Evolutionary conservation across 495 filamentous ascomycete genomes (phyloP), one percentile per base, ranked within the genome.

Genomic region (Tricharina praecox): DNA sequence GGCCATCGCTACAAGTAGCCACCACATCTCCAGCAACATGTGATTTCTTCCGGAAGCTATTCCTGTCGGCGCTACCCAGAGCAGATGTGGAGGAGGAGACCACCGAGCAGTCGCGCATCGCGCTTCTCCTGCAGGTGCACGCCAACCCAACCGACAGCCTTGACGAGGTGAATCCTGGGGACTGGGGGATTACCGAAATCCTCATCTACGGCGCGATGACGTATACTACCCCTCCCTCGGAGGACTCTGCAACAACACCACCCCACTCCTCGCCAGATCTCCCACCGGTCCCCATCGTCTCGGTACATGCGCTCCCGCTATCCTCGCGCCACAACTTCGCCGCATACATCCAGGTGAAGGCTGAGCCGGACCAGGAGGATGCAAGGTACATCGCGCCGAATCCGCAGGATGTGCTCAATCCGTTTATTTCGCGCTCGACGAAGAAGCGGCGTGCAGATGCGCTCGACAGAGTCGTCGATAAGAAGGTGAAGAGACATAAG

Each of bases 341-440:
- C 23, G 25, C 50, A 2, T 40, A 58, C 35, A 41, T 58, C 23
- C 44, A 54, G 9, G 23, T 41, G 2, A 21, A 43, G 23, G 21
- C 9, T 2, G 40, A 43, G 11, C 40, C 50, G 9, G 53, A 48
- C 25, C 50, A 47, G 3, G 45, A 55, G 15, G 42, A 33, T 19
- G 30, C 16, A 1, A 48, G 34, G 15, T 59, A 60, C 45, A 52
- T 59, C 7, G 55, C 56, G 10, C 56, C 56, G 16, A 59, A 59
- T 44, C 56, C 56, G 0, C 56, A 59, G 21, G 56, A 59, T 11
- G 16, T 52, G 10, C 48, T 59, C 13, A 59, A 59, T 52, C 56
- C 56, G 2, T 43, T 50, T 9, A 58, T 58, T 10, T 58, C 55
- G 8, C 38, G 48, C 8, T 54, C 56, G 11, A 46, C 55, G 8